A percentile compares a stretch with the other conserved stretches of the same genome.
Evolutionary conservation across 768 basidiomycete genomes (phyloP).

Genomic region (Pleurotus tuber-regium): DNA sequence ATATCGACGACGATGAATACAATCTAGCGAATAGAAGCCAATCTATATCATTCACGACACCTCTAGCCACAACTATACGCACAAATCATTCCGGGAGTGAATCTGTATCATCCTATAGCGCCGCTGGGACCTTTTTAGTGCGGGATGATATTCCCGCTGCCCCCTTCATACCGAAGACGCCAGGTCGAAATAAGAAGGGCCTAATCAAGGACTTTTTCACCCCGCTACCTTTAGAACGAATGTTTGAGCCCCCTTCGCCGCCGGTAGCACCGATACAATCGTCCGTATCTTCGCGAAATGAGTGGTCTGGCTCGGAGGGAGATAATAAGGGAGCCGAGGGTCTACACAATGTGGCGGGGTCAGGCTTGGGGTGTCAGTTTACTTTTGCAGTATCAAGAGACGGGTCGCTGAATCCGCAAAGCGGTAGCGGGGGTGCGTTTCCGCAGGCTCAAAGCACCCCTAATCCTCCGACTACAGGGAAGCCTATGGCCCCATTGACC

Average conservation of each 20-base stretch:
- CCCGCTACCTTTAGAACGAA: constrained; percentile 79
- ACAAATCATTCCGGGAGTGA: constrained; percentile 39
- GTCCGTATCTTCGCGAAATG: constrained; percentile 14
- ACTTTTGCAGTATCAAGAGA: constrained; percentile 67
- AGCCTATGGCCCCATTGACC: constrained; percentile 38
- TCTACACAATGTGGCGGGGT: constrained; percentile 30
- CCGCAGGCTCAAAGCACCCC: constrained; percentile 69
- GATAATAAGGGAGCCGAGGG: constrained; percentile 36
- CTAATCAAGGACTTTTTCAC: constrained; percentile 83
- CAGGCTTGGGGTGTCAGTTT: constrained; percentile 57
- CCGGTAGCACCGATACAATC: constrained; percentile 32
- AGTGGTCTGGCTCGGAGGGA: constrained; percentile 1
- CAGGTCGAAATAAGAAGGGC: constrained; percentile 57
- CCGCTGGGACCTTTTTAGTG: constrained; percentile 72
- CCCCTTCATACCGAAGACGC: constrained; percentile 64
- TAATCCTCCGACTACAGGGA: constrained; percentile 28
- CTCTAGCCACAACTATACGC: constrained; percentile 51
- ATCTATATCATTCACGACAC: constrained; percentile 59
- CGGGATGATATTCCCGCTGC: constrained; percentile 60
- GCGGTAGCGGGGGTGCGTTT: constrained; percentile 22
- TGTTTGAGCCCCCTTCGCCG: constrained; percentile 94
- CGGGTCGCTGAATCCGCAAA: constrained; percentile 25
- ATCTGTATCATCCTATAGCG: constrained; percentile 23
- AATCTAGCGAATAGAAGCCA: constrained; percentile 46
- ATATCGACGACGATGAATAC: constrained; percentile 30